Percentiles rank a stretch among this genome's conserved stretches.
These are phyloP conservation scores for Tillandsia leiboldiana DNA, from an alignment of 176 grass and related monocot species.

Conservation along the genomic window DNA sequence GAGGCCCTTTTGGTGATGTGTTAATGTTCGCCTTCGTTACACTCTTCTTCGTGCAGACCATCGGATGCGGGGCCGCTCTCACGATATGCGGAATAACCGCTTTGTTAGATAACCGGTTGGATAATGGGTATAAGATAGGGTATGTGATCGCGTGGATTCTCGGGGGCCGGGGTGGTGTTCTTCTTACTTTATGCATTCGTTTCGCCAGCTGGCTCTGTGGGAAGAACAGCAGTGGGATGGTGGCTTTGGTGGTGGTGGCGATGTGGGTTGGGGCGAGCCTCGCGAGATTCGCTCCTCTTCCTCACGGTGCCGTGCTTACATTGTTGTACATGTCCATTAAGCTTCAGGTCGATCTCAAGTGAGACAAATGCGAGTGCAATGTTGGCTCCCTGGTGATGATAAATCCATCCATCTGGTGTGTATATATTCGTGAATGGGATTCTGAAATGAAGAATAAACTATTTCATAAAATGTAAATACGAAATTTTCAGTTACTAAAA, in stretches of 20 bases:
- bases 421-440: background rate
- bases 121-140: slow-evolving; percentile 25
- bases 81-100: slow-evolving; percentile 8
- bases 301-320: slow-evolving; percentile 19
- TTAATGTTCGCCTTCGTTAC: slow-evolving; percentile 15
- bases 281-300: slow-evolving; percentile 11
- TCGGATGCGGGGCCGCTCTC: slow-evolving; percentile 18
- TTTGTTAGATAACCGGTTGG: slow-evolving; percentile 18
- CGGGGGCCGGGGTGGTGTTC: slow-evolving; percentile 14
- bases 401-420: background rate
- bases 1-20: slow-evolving; percentile 15
- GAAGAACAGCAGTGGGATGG: slow-evolving; percentile 25
- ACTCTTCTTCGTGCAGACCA: slow-evolving; percentile 14
- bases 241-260: slow-evolving; percentile 19
- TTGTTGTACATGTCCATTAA: slow-evolving; percentile 26
- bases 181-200: slow-evolving; percentile 17
- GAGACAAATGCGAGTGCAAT: background rate
- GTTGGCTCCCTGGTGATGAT: background rate
- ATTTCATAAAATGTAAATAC: background rate
- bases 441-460: background rate
- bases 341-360: slow-evolving; percentile 20
- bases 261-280: slow-evolving; percentile 14
- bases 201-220: slow-evolving; percentile 31
- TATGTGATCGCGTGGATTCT: slow-evolving; percentile 24
- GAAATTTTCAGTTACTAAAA: background rate